Conservation (phyloP, 1,139 yeast species). For the Kluyveromyces sp. region DNA sequence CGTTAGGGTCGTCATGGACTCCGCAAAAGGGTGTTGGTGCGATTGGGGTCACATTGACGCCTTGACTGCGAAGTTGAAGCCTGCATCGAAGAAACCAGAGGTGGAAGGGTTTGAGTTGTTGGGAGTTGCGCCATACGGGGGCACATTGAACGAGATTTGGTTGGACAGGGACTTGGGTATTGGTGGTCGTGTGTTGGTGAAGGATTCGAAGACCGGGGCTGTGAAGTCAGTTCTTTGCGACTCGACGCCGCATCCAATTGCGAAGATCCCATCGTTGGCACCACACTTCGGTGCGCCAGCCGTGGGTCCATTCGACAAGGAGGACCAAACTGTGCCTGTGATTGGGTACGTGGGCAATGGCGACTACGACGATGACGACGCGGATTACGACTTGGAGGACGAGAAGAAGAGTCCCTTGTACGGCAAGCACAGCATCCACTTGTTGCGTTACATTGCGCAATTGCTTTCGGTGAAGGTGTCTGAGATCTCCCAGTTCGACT, state of each 20-base stretch:
- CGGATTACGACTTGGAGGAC: slow-evolving; percentile 42
- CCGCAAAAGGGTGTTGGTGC: slow-evolving; percentile 51
- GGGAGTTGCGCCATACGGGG: slow-evolving; percentile 64
- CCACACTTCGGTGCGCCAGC: slow-evolving; percentile 55
- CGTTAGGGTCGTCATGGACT: slow-evolving; percentile 51
- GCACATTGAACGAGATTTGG: slow-evolving; percentile 49
- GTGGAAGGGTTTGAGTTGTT: slow-evolving; percentile 55
- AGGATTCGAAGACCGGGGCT: slow-evolving; percentile 29
- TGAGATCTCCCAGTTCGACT: slow-evolving; percentile 49
- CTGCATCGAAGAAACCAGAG: slow-evolving; percentile 39
- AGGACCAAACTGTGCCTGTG: slow-evolving; percentile 57
- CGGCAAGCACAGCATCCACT: slow-evolving; percentile 49
- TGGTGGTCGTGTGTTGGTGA: slow-evolving; percentile 52
- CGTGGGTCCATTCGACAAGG: slow-evolving; percentile 47
- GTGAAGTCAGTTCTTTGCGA: slow-evolving; percentile 41
- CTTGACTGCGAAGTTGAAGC: slow-evolving; percentile 50
- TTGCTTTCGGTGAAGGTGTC: slow-evolving; percentile 42
- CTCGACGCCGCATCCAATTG: slow-evolving; percentile 57
- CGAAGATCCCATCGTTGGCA: slow-evolving; percentile 57
- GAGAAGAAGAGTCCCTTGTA: slow-evolving; percentile 55
- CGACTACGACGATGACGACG: slow-evolving; percentile 30
- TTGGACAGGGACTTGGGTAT: slow-evolving; percentile 62
- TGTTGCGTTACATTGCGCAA: slow-evolving; percentile 50
- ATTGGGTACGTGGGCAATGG: slow-evolving; percentile 37
- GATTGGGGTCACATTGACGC: slow-evolving; percentile 59